These are phyloP conservation scores for Mucor plumbeus DNA, from an alignment of 371 early-diverging fungal genomes.

Conservation along the genomic window DNA sequence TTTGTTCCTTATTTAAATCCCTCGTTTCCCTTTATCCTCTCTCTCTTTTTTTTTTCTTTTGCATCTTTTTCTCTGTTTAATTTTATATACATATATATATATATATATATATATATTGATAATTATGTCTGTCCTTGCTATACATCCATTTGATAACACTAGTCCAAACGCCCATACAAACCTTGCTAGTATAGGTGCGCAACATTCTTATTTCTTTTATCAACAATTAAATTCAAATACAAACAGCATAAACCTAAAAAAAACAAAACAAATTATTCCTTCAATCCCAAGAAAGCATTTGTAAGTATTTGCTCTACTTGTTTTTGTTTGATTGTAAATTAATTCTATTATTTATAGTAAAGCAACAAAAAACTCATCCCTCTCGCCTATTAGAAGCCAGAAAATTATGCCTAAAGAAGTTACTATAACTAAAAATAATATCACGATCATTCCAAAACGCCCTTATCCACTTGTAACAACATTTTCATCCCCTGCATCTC, in stretches of 20 bases:
- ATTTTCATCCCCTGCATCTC: constrained; percentile 28
- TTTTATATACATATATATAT: no score
- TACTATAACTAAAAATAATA: neutral
- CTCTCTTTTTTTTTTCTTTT: neutral
- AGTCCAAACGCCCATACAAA: neutral
- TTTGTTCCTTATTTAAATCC: neutral
- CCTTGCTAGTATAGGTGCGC: constrained; percentile 22
- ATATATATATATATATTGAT: no score
- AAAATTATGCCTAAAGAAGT: constrained; percentile 25
- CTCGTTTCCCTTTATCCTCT: constrained; percentile 1
- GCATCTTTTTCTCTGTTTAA: neutral
- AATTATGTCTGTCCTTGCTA: constrained; percentile 14
- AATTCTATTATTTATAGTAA: constrained; percentile 16
- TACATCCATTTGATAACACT: neutral
- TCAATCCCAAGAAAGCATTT: constrained; percentile 30
- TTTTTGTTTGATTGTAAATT: neutral
- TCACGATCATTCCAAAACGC: constrained; percentile 3
- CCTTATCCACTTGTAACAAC: constrained; percentile 35
- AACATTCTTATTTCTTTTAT: constrained; percentile 34
- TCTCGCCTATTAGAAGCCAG: constrained; percentile 33
- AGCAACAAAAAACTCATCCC: constrained; percentile 30
- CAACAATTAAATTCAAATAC: constrained; percentile 26
- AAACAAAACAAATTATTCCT: constrained; percentile 32
- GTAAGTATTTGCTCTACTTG: constrained; percentile 12
- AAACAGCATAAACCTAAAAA: constrained; percentile 10